Evolutionary conservation across 441 rosid genomes (phyloP).

Genomic region (Pelargonium citronellum): DNA sequence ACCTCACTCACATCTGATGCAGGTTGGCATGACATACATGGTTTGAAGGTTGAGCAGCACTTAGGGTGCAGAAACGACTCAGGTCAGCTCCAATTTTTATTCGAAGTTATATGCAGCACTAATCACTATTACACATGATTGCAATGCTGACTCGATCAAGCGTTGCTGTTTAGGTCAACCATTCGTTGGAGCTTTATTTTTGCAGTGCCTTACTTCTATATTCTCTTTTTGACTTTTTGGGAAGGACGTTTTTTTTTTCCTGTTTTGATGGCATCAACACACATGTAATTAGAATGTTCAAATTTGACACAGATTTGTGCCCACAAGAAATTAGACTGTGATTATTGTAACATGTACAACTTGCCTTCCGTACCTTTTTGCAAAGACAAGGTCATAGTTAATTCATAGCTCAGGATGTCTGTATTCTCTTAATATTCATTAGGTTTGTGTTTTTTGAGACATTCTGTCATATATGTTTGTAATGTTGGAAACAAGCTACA

Average conservation of each 20-base stretch:
- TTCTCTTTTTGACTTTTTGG: neutral
- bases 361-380: too few species aligned
- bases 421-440: too few species aligned
- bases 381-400: too few species aligned
- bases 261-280: neutral
- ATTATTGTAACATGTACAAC: too few species aligned
- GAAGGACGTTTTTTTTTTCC: neutral
- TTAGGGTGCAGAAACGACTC: neutral
- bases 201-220: neutral
- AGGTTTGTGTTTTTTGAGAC: too few species aligned
- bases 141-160: neutral
- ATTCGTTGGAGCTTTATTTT: neutral
- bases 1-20: conserved; percentile 90
- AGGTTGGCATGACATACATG: conserved; percentile 99
- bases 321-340: neutral
- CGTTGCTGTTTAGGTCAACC: neutral
- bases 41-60: conserved; percentile 39
- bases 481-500: too few species aligned
- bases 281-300: neutral
- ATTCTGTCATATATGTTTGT: too few species aligned
- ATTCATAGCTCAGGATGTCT: too few species aligned
- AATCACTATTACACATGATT: neutral
- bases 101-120: neutral
- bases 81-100: neutral
- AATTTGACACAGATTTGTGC: neutral